Conservation (phyloP, 306 rosid genomes). For the Sindora glabra region DNA sequence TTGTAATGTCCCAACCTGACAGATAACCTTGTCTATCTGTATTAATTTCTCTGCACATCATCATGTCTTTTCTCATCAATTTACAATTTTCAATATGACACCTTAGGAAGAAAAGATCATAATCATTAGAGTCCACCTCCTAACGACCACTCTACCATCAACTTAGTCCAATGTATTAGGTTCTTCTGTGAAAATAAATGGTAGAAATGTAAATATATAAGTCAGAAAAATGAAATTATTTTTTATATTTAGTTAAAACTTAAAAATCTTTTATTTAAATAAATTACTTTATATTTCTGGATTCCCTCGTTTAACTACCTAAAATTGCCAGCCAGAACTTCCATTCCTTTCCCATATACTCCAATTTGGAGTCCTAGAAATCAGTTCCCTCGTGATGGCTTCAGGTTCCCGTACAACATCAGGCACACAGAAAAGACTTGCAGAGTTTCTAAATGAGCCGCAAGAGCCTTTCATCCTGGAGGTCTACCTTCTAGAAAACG, state of each 20-base stretch:
- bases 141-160: too few relatives aligned
- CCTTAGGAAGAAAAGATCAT: too few relatives aligned
- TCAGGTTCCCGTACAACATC: constrained; percentile 10
- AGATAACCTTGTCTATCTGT: constrained; percentile 13
- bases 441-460: constrained; percentile 55
- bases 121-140: too few relatives aligned
- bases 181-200: too few relatives aligned
- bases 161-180: too few relatives aligned
- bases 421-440: constrained; percentile 46
- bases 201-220: too few relatives aligned
- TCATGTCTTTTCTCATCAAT: too few relatives aligned
- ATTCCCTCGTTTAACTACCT: constrained; percentile 14
- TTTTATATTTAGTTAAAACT: too few relatives aligned
- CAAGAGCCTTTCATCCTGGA: constrained; percentile 81
- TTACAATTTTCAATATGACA: too few relatives aligned
- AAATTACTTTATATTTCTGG: too few relatives aligned
- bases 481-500: constrained; percentile 53
- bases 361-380: constrained; percentile 7
- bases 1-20: constrained; percentile 27
- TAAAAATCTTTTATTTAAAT: too few relatives aligned
- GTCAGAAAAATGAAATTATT: too few relatives aligned
- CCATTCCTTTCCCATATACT: not conserved
- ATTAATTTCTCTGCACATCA: constrained; percentile 20
- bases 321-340: not conserved
- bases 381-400: constrained; percentile 34